Base-by-base conservation (phyloP, 805 yeast genomes). In the Sugiyamaella floridensis region DNA sequence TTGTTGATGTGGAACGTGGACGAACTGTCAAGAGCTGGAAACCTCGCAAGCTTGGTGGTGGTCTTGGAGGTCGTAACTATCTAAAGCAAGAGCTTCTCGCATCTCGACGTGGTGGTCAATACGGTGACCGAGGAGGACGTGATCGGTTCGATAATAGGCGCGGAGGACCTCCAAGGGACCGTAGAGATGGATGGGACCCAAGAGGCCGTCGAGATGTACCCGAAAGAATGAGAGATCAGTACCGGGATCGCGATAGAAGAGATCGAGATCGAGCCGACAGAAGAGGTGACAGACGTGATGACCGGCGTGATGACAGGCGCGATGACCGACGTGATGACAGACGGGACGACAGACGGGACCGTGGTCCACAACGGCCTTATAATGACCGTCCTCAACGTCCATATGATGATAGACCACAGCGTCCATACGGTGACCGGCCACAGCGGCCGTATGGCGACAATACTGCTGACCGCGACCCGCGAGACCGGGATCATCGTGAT, bases 21-120 rank as follows among this genome's bases (percentile, higher is more conserved):
- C 54, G 73, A 1, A 58, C 69, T 2, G 70, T 66, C 18, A 62
- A 60, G 42, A 53, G 54, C 15, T 72, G 76, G 75, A 62, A 63
- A 26, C 76, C 76, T 1, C 60, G 73, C 32, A 55, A 72, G 15
- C 71, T 92, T 2, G 97, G 96, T 1, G 97, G 97, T 3, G 97
- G 97, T 0, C 68, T 86, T n/a, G 97, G 97, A 3, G 96, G 96
- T 1, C 73, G 93, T 51, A 81, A 82, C 48, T 82, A 82, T 62
- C 75, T 81, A 2, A 71, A 67, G 54, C 65, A 57, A 12, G 56
- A 48, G 12, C 46, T 60, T 16, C 47, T 61, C 26, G 41, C 14
- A 28, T 29, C 18, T 29, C 49, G 49, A n/a, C 37, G 37, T 10
- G 37, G 37, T 32, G 37, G 37, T 8, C 26, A 53, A 41, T 49